Evolutionary conservation across 2,329 filamentous ascomycete genomes (phyloP).

Genomic region (Grosmannia serpens): DNA sequence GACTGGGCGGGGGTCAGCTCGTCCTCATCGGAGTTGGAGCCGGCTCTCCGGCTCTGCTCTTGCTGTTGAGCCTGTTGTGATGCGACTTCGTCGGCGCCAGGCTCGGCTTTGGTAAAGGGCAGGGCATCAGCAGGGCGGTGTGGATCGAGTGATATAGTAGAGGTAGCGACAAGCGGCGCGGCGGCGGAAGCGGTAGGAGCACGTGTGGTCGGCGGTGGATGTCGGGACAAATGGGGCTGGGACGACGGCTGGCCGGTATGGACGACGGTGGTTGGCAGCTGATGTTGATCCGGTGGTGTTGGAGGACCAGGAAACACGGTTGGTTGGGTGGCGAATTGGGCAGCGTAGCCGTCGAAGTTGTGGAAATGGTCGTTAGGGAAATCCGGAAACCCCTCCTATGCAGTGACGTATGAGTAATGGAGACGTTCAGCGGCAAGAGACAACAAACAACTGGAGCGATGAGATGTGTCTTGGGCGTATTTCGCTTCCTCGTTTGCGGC

Average conservation of each 20-base stretch:
- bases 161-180: background rate
- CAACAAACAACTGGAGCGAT: background rate
- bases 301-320: constrained; percentile 33
- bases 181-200: background rate
- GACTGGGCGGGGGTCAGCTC: constrained; percentile 46
- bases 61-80: constrained; percentile 11
- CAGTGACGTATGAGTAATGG: constrained; percentile 13
- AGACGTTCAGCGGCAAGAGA: background rate
- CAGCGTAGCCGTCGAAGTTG: constrained; percentile 32
- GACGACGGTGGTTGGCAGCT: constrained; percentile 13
- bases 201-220: constrained; percentile 16
- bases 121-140: constrained; percentile 20
- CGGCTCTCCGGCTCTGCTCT: constrained; percentile 20
- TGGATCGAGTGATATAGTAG: constrained; percentile 11
- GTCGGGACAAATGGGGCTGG: constrained; percentile 17
- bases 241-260: constrained; percentile 10
- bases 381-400: constrained; percentile 38
- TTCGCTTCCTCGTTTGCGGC: background rate
- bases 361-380: constrained; percentile 37
- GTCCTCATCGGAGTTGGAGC: constrained; percentile 43
- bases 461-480: background rate
- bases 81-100: constrained; percentile 22
- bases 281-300: constrained; percentile 37
- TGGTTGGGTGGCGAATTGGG: constrained; percentile 26
- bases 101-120: constrained; percentile 27